phyloP scores from a whole-genome alignment of 495 filamentous ascomycete genomes.

The Neurospora terricola region DNA sequence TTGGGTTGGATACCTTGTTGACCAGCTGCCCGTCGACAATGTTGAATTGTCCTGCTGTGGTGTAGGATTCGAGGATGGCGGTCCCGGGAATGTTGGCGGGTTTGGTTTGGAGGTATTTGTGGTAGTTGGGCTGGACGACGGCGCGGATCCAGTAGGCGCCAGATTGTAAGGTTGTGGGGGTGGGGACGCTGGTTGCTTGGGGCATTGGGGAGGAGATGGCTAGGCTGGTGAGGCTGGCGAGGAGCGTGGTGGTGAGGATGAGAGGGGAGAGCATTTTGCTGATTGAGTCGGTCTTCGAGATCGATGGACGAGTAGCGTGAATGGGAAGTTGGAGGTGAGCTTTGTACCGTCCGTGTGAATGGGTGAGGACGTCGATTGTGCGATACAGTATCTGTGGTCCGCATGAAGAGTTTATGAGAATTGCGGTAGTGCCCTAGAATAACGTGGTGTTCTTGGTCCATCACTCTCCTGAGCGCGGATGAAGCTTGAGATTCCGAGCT shows the following conservation, averaged over 20 bases:
- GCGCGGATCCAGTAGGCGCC: conserved; percentile 54
- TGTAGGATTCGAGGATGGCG: conserved; percentile 42
- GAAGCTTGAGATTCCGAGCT: background rate
- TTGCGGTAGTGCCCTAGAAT: too few relatives aligned
- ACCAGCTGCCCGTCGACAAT: conserved; percentile 47
- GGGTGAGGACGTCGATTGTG: background rate
- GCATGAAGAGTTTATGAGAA: background rate
- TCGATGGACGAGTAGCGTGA: background rate
- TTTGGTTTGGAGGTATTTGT: conserved; percentile 52
- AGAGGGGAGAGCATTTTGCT: background rate
- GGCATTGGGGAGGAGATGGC: background rate
- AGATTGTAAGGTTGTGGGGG: conserved; percentile 30
- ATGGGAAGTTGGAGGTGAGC: background rate
- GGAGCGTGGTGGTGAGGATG: background rate
- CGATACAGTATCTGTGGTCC: background rate
- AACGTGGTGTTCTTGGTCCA: background rate
- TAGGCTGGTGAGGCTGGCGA: background rate
- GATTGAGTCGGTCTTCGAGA: background rate
- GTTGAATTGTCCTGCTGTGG: conserved; percentile 51
- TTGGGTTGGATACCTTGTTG: conserved; percentile 34
- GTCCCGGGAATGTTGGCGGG: conserved; percentile 36
- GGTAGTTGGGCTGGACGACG: conserved; percentile 49
- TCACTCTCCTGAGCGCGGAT: background rate
- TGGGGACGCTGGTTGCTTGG: conserved; percentile 7
- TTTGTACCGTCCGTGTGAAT: too few relatives aligned